Percentiles rank a stretch among this genome's conserved stretches.
Evolutionary conservation across 78 protist genomes (phyloP).

Genomic region (Cavenderia fasciculata): DNA sequence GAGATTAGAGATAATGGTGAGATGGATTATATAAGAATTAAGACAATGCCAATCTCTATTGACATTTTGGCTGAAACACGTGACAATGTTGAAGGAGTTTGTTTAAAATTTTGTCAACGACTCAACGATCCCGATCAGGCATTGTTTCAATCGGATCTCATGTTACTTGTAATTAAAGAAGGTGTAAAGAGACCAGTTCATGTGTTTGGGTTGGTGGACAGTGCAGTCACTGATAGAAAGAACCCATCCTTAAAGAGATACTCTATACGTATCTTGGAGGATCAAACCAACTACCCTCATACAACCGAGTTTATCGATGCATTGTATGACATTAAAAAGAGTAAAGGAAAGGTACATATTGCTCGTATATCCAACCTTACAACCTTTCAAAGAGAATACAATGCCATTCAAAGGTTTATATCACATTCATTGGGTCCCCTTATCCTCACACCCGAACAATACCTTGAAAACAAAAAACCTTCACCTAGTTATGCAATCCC

Average conservation of each 20-base stretch:
- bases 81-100: too few relatives aligned
- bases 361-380: slow-evolving; percentile 3
- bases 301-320: not conserved
- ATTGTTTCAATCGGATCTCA: not conserved
- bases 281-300: not conserved
- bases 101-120: too few relatives aligned
- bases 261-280: not conserved
- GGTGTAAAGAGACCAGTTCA: not conserved
- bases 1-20: not conserved
- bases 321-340: not conserved
- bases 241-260: not conserved
- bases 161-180: not conserved
- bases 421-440: not conserved
- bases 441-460: not conserved
- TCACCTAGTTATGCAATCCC: not conserved
- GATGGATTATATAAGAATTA: not conserved
- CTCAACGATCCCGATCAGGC: not conserved
- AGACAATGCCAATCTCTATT: not conserved
- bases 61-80: too few relatives aligned
- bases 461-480: not conserved
- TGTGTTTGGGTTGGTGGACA: not conserved
- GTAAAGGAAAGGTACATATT: not conserved
- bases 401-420: not conserved
- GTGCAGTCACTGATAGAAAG: too few relatives aligned
- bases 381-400: slow-evolving; percentile 33